Percentiles rank a stretch among this genome's conserved stretches.
These are phyloP conservation scores for Apiospora marii DNA, from an alignment of 2,329 filamentous ascomycete species.

Conservation along the genomic window DNA sequence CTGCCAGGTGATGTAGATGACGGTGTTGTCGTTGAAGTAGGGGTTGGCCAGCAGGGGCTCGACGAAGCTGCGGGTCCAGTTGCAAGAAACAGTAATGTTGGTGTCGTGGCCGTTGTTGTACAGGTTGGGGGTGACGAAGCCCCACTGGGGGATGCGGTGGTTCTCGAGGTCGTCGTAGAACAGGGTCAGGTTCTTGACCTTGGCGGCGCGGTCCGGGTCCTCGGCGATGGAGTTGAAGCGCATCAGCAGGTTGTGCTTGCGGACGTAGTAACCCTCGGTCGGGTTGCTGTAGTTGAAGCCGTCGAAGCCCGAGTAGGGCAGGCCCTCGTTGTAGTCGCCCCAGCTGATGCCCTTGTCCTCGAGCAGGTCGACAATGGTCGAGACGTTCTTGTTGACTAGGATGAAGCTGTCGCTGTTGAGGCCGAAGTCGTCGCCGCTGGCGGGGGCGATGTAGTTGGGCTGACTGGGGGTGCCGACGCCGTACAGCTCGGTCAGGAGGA, in stretches of 20 bases:
- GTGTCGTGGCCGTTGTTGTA: slow-evolving; percentile 76
- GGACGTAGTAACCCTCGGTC: slow-evolving; percentile 50
- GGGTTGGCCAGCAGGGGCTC: slow-evolving; percentile 72
- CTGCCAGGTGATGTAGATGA: slow-evolving; percentile 75
- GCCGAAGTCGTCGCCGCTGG: slow-evolving; percentile 57
- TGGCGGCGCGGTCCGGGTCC: slow-evolving; percentile 57
- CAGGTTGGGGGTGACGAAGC: slow-evolving; percentile 70
- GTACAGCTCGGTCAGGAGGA: slow-evolving; percentile 65
- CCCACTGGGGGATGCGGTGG: slow-evolving; percentile 69
- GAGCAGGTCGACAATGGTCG: slow-evolving; percentile 56
- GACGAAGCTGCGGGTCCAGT: slow-evolving; percentile 74
- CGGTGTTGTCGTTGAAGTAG: slow-evolving; percentile 76
- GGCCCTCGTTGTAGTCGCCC: slow-evolving; percentile 55
- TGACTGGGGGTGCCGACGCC: slow-evolving; percentile 66
- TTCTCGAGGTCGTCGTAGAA: slow-evolving; percentile 66
- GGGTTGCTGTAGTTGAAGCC: slow-evolving; percentile 50
- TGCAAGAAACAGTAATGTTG: slow-evolving; percentile 70
- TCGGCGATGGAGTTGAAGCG: slow-evolving; percentile 51
- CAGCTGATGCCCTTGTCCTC: slow-evolving; percentile 51
- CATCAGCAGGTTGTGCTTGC: slow-evolving; percentile 53
- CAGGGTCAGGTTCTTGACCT: slow-evolving; percentile 68
- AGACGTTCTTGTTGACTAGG: slow-evolving; percentile 53
- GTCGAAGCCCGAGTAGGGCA: slow-evolving; percentile 56
- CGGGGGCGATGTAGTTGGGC: slow-evolving; percentile 56
- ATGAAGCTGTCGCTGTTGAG: slow-evolving; percentile 54